Conservation (phyloP, 2,329 filamentous ascomycete species). For the Botrytis porri region DNA sequence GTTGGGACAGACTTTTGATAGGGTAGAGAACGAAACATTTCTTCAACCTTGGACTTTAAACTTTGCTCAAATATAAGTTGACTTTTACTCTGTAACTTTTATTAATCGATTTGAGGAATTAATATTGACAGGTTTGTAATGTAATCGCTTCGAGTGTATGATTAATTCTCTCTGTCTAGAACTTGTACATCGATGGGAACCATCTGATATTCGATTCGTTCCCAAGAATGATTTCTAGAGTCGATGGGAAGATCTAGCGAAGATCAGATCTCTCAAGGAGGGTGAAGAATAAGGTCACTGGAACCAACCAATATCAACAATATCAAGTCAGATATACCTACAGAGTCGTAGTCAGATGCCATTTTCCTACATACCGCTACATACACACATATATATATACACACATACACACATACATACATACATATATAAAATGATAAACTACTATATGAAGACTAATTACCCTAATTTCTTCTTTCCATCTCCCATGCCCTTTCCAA, state of each 20-base stretch:
- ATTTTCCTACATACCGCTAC: not conserved
- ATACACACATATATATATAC: not conserved
- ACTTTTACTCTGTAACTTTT: too few species aligned
- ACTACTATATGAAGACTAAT: not conserved
- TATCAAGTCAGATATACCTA: not conserved
- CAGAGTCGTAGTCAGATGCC: not conserved
- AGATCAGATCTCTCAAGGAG: not conserved
- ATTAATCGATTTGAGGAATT: not conserved
- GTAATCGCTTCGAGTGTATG: not conserved
- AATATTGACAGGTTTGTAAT: not conserved
- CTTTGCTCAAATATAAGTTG: too few species aligned
- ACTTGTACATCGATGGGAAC: not conserved
- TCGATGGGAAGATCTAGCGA: not conserved
- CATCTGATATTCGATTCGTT: too few species aligned
- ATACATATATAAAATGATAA: not conserved
- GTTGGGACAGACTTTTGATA: not conserved
- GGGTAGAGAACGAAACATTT: not conserved
- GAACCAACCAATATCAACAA: not conserved
- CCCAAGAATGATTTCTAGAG: not conserved
- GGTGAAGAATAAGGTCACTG: not conserved
- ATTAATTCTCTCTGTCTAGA: not conserved
- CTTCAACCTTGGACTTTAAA: too few species aligned
- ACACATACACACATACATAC: too few species aligned
- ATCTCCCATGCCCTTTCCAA: not conserved
- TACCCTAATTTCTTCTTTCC: not conserved